These are phyloP conservation scores for Irpex sp. DNA, from an alignment of 1,284 basidiomycete genomes.

Conservation along the genomic window DNA sequence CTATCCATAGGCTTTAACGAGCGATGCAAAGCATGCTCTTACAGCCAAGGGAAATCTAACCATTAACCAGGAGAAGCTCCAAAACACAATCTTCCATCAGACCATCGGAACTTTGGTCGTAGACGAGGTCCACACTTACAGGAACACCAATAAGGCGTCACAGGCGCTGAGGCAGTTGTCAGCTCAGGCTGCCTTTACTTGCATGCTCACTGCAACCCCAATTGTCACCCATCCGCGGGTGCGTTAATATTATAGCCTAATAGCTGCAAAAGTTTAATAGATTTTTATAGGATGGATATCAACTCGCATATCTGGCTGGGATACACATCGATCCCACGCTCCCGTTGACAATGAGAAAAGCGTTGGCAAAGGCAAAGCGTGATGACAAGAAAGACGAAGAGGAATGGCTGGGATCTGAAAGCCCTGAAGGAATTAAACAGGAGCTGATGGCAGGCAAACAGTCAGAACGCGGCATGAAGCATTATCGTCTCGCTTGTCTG, in stretches of 20 bases:
- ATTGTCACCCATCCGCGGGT: not conserved
- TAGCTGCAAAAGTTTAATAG: not conserved
- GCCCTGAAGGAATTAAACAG: too few species aligned
- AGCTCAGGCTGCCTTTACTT: not conserved
- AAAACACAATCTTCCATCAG: too few species aligned
- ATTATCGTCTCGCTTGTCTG: too few species aligned
- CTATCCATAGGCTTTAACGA: too few species aligned
- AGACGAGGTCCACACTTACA: not conserved
- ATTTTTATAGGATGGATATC: not conserved
- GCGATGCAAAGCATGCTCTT: too few species aligned
- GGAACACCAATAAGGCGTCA: not conserved
- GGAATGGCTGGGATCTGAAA: not conserved
- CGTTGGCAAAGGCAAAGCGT: not conserved
- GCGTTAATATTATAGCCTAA: not conserved
- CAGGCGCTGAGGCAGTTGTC: not conserved
- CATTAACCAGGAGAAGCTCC: too few species aligned
- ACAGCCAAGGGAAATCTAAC: too few species aligned
- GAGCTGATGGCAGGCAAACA: too few species aligned
- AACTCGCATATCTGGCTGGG: not conserved
- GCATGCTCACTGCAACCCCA: not conserved
- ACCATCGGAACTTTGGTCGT: not conserved
- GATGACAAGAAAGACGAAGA: not conserved
- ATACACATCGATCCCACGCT: not conserved
- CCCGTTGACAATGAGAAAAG: not conserved
- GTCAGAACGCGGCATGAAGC: too few species aligned